These are phyloP conservation scores for Cercophora scortea DNA, from an alignment of 495 filamentous ascomycete species.

Conservation along the genomic window DNA sequence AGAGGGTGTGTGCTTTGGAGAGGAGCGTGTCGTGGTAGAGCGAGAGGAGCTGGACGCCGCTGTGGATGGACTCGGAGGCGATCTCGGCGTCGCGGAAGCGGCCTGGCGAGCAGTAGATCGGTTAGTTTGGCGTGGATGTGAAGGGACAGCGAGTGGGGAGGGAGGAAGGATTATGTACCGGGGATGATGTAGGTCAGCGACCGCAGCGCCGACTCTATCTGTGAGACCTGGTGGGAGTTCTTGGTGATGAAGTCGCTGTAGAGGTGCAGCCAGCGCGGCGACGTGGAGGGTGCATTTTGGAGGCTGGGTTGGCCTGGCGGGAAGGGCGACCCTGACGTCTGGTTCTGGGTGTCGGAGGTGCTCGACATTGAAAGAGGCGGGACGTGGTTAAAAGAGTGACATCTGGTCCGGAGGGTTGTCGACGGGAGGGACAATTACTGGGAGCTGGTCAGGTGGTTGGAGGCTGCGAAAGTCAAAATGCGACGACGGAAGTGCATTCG, in stretches of 20 bases:
- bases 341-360: neutral
- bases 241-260: constrained; percentile 92
- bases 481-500: neutral
- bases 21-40: constrained; percentile 93
- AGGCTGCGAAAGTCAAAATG: neutral
- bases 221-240: constrained; percentile 82
- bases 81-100: constrained; percentile 91
- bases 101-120: constrained; percentile 42
- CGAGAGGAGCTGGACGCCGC: constrained; percentile 78
- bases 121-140: constrained; percentile 6
- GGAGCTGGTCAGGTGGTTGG: neutral
- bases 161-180: constrained; percentile 39
- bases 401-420: too few species aligned
- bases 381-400: neutral
- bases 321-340: neutral
- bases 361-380: neutral
- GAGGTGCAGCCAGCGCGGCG: constrained; percentile 66
- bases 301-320: neutral
- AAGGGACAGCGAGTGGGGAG: neutral
- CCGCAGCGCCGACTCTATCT: constrained; percentile 86
- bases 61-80: constrained; percentile 88
- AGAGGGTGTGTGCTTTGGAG: constrained; percentile 49
- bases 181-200: constrained; percentile 94
- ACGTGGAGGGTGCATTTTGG: constrained; percentile 32
- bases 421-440: neutral